Evolutionary conservation across 148 eudicot species (phyloP).

Genomic region (Rhododendron simsii): DNA sequence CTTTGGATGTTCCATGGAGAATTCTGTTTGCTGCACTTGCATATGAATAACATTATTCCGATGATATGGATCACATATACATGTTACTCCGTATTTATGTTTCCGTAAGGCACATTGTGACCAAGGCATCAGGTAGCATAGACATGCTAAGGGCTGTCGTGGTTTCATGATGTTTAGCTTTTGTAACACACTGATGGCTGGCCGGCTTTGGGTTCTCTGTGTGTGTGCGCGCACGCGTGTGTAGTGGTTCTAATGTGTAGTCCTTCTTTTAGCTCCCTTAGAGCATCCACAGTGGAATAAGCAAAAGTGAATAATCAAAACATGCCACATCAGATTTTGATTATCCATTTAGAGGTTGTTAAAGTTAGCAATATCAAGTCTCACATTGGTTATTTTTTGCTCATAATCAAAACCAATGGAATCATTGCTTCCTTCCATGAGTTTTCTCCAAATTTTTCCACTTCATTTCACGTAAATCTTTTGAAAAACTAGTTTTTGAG

Average conservation of each 20-base stretch:
- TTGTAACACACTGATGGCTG: background rate
- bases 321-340: no score
- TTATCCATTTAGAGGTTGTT: no score
- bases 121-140: background rate
- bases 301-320: no score
- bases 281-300: no score
- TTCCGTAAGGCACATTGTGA: background rate
- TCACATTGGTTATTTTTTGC: no score
- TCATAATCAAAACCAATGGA: no score
- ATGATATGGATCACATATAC: background rate
- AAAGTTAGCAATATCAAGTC: no score
- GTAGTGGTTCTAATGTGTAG: background rate
- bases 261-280: background rate
- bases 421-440: no score
- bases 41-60: background rate
- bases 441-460: no score
- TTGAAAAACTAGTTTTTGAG: no score
- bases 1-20: background rate
- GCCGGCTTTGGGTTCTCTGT: background rate
- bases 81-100: background rate
- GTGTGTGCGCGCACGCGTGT: background rate
- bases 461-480: no score
- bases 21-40: background rate
- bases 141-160: background rate
- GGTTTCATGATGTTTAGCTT: background rate